Percentiles rank a stretch among this genome's conserved stretches.
Conservation (phyloP, 2,329 filamentous ascomycete genomes). For the Colletotrichum sp. region DNA sequence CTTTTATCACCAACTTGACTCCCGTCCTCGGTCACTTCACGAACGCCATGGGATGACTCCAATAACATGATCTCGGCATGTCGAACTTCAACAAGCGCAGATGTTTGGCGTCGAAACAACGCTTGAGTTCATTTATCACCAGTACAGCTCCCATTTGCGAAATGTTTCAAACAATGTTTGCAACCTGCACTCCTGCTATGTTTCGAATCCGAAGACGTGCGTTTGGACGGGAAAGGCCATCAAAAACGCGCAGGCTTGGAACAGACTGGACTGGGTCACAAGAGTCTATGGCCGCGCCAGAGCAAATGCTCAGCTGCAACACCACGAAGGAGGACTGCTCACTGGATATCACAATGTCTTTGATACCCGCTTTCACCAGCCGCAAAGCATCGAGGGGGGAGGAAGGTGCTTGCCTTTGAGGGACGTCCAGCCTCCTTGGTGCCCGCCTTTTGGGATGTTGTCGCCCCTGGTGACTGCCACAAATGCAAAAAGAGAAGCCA, state of each 20-base stretch:
- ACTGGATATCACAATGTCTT: not conserved
- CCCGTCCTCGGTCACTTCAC: not conserved
- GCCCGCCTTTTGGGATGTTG: not conserved
- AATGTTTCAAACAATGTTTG: not conserved
- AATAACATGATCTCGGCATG: not conserved
- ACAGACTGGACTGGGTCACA: not conserved
- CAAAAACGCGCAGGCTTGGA: fast-evolving
- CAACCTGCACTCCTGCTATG: not conserved
- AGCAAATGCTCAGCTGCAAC: not conserved
- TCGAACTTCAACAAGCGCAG: not conserved
- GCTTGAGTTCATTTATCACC: not conserved
- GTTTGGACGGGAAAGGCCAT: not conserved
- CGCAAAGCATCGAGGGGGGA: not conserved
- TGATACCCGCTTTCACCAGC: not conserved
- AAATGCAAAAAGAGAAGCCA: not conserved
- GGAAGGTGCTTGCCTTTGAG: slow-evolving; percentile 1
- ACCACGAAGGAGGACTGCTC: not conserved
- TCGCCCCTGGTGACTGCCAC: not conserved
- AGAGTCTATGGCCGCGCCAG: not conserved
- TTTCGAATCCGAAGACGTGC: not conserved
- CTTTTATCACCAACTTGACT: not conserved
- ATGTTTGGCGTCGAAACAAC: fast-evolving
- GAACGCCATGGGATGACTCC: not conserved
- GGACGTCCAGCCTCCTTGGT: not conserved
- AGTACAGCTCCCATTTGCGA: not conserved